phyloP scores from a whole-genome alignment of 345 rosid species.

The Rhodomyrtus tomentosa region DNA sequence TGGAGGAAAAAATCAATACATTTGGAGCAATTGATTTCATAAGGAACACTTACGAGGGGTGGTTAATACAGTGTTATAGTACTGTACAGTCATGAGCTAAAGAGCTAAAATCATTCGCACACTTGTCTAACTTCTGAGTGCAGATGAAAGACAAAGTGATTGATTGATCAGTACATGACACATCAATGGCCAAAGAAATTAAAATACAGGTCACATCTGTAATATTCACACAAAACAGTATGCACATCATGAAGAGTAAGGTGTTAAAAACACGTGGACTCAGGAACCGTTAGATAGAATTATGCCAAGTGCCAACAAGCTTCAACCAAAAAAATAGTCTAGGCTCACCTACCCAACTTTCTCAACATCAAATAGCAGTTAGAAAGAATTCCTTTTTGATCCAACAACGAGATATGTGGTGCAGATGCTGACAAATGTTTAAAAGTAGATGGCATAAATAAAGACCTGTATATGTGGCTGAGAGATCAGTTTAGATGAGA shows the following conservation, averaged over 20 bases:
- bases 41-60: background rate
- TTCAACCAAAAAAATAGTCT: background rate
- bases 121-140: background rate
- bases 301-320: background rate
- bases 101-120: background rate
- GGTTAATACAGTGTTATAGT: background rate
- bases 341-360: background rate
- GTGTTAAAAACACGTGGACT: background rate
- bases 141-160: background rate
- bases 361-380: background rate
- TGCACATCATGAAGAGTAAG: background rate
- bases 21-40: background rate
- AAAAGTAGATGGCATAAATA: background rate
- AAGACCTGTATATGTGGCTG: background rate
- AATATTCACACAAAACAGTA: background rate
- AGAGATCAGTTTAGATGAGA: background rate
- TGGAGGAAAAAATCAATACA: background rate
- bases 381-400: background rate
- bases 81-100: background rate
- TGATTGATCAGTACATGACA: background rate
- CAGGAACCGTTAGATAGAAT: background rate
- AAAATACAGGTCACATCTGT: background rate
- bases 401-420: background rate
- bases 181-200: background rate
- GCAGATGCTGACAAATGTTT: background rate